These are phyloP conservation scores for Odonthalia washingtoniensis DNA, from an alignment of 31 red algal species.

Conservation along the genomic window DNA sequence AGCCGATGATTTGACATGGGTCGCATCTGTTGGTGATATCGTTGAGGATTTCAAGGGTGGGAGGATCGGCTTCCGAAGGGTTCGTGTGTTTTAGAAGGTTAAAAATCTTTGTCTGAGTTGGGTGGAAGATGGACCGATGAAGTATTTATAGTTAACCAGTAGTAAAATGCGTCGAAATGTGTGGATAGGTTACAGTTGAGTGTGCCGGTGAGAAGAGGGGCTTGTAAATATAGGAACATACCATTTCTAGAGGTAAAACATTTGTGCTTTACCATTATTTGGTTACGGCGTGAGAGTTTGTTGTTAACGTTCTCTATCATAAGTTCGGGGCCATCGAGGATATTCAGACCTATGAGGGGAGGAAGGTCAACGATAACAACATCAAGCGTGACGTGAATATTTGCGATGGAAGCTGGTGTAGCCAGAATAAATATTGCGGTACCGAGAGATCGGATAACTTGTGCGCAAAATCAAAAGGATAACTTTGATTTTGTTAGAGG, in stretches of 20 bases:
- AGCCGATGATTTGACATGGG: constrained; percentile 26
- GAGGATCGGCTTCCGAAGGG: background rate
- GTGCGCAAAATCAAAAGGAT: too few relatives aligned
- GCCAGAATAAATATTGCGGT: too few relatives aligned
- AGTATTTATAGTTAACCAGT: too few relatives aligned
- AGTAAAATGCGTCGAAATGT: too few relatives aligned
- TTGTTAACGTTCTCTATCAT: constrained; percentile 4
- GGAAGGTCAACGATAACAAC: constrained; percentile 8
- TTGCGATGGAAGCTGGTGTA: too few relatives aligned
- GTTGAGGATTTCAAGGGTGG: background rate
- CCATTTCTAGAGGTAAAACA: too few relatives aligned
- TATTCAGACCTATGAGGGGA: constrained; percentile 27
- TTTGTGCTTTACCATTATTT: background rate
- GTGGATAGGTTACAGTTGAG: too few relatives aligned
- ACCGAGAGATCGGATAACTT: too few relatives aligned
- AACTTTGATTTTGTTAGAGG: too few relatives aligned
- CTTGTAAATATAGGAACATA: too few relatives aligned
- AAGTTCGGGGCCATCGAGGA: background rate
- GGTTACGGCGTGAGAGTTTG: background rate
- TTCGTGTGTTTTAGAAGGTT: background rate
- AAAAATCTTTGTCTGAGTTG: background rate
- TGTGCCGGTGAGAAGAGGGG: background rate
- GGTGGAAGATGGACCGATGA: constrained; percentile 20
- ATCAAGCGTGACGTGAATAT: too few relatives aligned
- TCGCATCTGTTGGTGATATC: constrained; percentile 10